Evolutionary conservation across 2,329 filamentous ascomycete species (phyloP), one percentile per base, ranked within the genome.

Genomic region (Hypomyces perniciosus): DNA sequence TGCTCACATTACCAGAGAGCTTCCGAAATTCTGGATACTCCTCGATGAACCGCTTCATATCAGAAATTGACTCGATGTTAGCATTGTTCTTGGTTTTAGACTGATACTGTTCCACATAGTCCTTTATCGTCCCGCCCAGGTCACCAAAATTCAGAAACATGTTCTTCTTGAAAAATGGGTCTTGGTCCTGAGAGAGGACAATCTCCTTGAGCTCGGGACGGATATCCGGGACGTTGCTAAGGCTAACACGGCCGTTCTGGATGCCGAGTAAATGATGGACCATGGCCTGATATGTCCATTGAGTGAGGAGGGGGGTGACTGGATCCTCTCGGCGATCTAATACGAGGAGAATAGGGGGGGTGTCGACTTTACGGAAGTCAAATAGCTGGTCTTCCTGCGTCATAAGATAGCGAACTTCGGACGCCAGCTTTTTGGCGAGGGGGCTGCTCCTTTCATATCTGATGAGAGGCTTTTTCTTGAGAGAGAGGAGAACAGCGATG

Each of bases 231-330:
- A 96, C 84, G 50, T 88, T 81, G 55, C 85, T 86, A 33, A 99
- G 75, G 63, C 96, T 87, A 1, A 99, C 93, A 46, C 92, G 81
- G n/a, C 93, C 93, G 65, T 97, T 97, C 52, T 88, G 82, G 58
- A 99, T 96, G 5, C 93, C 93, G 9, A 99, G 76, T 2, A 97
- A 73, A 63, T 99, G 93, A 65, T 99, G 93, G 1, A 99, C 93
- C 91, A 99, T 99, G n/a, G 93, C 93, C 70, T 99, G 93, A 64
- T 99, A 99, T 28, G 93, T 99, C 93, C 93, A 99, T 66, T 99
- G 93, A 3, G 90, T 96, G 44, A 99, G 78, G 8, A 99, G 74
- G 0, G 93, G 93, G 4, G 93, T 99, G 46, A 97, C 87, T 0
- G 93, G 92, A 62, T 99, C 93, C 64, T 96, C 91, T 66, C 93